Percentiles rank a stretch among this genome's conserved stretches.
These are phyloP conservation scores for Jimgerdemannia lactiflua DNA, from an alignment of 192 early-diverging fungal genomes.

Conservation along the genomic window DNA sequence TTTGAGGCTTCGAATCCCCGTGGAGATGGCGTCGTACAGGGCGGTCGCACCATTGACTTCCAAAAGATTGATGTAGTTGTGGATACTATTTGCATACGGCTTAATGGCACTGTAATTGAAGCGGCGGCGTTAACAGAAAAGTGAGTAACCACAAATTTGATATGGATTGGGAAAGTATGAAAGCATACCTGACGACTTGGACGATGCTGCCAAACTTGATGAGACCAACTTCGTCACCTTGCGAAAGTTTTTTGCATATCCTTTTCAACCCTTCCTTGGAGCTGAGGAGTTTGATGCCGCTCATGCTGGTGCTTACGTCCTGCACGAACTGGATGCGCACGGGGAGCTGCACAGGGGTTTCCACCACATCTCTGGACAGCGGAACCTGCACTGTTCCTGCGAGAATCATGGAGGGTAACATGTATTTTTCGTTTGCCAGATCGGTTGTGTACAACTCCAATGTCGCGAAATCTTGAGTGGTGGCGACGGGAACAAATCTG, in stretches of 20 bases:
- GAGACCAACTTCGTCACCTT: neutral
- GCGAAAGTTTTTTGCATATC: neutral
- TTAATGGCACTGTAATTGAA: too few species aligned
- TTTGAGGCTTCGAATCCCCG: too few species aligned
- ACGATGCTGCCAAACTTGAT: neutral
- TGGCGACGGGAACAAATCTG: neutral
- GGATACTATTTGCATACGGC: too few species aligned
- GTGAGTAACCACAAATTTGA: too few species aligned
- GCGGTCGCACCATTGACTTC: too few species aligned
- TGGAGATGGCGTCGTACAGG: too few species aligned
- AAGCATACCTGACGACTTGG: neutral
- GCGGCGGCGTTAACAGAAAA: too few species aligned
- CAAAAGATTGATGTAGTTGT: too few species aligned
- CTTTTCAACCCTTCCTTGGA: neutral
- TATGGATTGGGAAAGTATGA: neutral
- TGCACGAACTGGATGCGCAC: neutral
- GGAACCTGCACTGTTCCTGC: neutral
- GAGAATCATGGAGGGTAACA: neutral
- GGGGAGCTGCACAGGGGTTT: too few species aligned
- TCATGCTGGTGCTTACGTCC: neutral
- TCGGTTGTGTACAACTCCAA: neutral
- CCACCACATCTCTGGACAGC: neutral
- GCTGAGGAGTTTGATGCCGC: neutral
- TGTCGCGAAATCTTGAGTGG: neutral
- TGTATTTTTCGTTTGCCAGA: neutral